Conservation (phyloP, 768 basidiomycete species). For the Artomyces pyxidatus region DNA sequence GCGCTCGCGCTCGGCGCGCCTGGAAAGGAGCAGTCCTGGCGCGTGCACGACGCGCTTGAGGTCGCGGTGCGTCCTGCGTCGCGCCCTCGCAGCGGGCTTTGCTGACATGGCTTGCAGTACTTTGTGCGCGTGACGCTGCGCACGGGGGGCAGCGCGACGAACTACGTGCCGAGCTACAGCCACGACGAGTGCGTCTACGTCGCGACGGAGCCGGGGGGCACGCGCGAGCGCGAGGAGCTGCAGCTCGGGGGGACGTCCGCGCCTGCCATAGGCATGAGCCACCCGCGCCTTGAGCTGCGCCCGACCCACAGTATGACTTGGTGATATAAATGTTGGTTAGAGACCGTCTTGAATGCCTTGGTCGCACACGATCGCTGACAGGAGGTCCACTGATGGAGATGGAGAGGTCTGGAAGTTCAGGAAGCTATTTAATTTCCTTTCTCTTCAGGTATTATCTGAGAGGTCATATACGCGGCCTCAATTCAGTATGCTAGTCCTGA, state of each 20-base stretch:
- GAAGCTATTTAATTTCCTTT: no score
- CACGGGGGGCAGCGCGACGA: slow-evolving; percentile 22
- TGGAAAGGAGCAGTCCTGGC: slow-evolving; percentile 32
- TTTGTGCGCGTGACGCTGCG: slow-evolving; percentile 27
- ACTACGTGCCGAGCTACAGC: slow-evolving; percentile 28
- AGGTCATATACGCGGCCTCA: no score
- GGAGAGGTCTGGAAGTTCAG: no score
- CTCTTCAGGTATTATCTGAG: no score
- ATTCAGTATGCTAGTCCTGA: no score
- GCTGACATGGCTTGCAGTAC: slow-evolving; percentile 23
- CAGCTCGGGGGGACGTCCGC: slow-evolving; percentile 30
- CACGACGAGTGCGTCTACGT: slow-evolving; percentile 30
- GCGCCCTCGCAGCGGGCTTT: background rate
- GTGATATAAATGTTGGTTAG: no score
- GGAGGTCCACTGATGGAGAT: no score
- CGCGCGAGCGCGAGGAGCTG: slow-evolving; percentile 29
- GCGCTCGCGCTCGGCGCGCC: slow-evolving; percentile 29
- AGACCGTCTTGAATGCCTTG: no score
- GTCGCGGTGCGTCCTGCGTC: slow-evolving; percentile 19
- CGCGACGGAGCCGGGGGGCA: slow-evolving; percentile 33
- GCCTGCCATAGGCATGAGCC: slow-evolving; percentile 31
- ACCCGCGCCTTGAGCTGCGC: slow-evolving; percentile 7
- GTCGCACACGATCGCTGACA: no score
- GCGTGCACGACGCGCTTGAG: slow-evolving; percentile 24
- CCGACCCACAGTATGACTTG: slow-evolving; percentile 4